Base-by-base conservation (phyloP, 192 early-diverging fungal species). In the Linnemannia elongata region DNA sequence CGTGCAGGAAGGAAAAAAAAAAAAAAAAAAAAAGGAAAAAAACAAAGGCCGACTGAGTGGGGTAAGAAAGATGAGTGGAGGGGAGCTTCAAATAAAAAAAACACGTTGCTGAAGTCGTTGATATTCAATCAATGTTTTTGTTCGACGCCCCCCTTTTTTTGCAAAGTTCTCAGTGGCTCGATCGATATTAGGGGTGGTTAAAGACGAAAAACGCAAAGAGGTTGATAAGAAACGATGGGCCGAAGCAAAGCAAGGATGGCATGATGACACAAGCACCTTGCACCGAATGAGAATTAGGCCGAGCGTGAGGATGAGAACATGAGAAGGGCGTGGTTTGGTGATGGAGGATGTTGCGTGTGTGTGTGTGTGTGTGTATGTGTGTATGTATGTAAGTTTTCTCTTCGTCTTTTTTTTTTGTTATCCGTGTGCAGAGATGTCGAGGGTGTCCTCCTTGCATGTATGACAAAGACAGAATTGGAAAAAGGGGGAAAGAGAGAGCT, bases 401-500 rank as follows among this genome's bases (percentile, higher is more conserved):
- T 6, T 12, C 24, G 36, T 71, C 20, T n/a, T 71, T n/a, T 24
- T 30, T 70, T 39, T 71, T 71, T 71, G 69, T 41, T 42, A 24
- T 39, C 41, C 6, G 18, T 71, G 35, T 71, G 69, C 69, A 66
- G 60, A 30, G 60, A 66, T 66, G 60, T 66, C 60, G 60, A 63
- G 30, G 60, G 10, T 63, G 60, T 27, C 13, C 41, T 42, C 24
- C 41, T 76, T 82, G 75, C 74, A 69, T 82, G 81, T 82, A 82
- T 82, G 81, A 82, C 81, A 82, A 82, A 82, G 81, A 73, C 69
- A 27, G 68, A 35, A 74, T 70, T 24, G 70, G 35, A 39, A 42
- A 57, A 68, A 49, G 27, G 35, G 49, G 49, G 49, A 45, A 42
- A 36, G 8, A 45, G 13, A 36, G 79, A 60, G 42, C 47, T 81